A percentile compares a stretch with the other conserved stretches of the same genome.
These are phyloP conservation scores for Barnettozyma pratensis DNA, from an alignment of 805 yeast genomes.

Conservation along the genomic window DNA sequence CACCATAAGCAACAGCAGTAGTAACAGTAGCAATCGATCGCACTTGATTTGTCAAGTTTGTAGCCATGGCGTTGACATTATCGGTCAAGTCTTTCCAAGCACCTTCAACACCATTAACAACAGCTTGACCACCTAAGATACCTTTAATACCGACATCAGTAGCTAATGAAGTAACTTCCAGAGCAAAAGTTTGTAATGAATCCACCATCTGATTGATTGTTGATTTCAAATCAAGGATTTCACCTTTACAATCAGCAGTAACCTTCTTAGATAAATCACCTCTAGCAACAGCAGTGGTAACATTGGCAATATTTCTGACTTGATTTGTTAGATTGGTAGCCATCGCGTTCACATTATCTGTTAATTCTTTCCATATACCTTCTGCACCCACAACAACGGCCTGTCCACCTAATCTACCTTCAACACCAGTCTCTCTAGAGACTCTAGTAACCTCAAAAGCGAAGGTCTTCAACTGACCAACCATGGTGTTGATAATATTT, in stretches of 20 bases:
- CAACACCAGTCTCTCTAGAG: constrained; percentile 88
- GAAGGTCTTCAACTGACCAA: constrained; percentile 79
- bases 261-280: constrained; percentile 84
- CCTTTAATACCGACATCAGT: constrained; percentile 92
- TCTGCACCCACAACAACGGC: constrained; percentile 87
- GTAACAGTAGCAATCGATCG: constrained; percentile 90
- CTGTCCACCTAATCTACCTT: constrained; percentile 86
- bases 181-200: constrained; percentile 78
- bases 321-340: constrained; percentile 87
- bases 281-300: constrained; percentile 84
- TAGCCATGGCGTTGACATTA: constrained; percentile 89
- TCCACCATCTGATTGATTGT: constrained; percentile 94
- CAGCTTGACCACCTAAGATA: constrained; percentile 87
- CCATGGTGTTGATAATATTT: constrained; percentile 87
- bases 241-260: constrained; percentile 88
- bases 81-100: constrained; percentile 88
- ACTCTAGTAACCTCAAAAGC: constrained; percentile 87
- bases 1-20: constrained; percentile 94
- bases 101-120: constrained; percentile 86
- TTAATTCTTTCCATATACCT: constrained; percentile 86
- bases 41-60: constrained; percentile 87
- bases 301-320: constrained; percentile 84
- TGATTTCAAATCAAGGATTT: constrained; percentile 74
- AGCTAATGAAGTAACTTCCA: constrained; percentile 87
- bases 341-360: constrained; percentile 89